Evolutionary conservation across 1,284 basidiomycete species (phyloP).

Genomic region (Cryptococcus floricola): DNA sequence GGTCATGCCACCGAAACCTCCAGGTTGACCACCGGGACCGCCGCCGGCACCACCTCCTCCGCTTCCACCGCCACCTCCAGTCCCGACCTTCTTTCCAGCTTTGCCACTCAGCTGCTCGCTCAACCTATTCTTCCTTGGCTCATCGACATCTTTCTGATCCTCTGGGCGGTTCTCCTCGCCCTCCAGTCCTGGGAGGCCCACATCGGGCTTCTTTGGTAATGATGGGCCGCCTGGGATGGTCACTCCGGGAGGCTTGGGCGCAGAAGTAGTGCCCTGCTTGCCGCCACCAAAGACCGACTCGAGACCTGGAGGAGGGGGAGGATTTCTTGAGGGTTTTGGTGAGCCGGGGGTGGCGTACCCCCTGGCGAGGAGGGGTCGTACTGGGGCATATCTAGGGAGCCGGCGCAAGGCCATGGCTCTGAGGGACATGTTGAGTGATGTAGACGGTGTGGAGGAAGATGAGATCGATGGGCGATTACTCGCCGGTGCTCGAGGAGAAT

Average conservation of each 20-base stretch:
- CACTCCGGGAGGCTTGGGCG: conserved; percentile 31
- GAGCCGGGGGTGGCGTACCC: conserved; percentile 31
- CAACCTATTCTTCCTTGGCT: conserved; percentile 31
- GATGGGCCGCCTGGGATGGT: conserved; percentile 31
- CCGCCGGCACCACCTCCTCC: conserved; percentile 30
- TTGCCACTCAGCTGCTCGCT: conserved; percentile 31
- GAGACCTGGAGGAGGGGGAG: conserved; percentile 39
- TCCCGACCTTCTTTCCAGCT: conserved; percentile 31
- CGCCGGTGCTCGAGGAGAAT: not conserved
- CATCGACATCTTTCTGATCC: conserved; percentile 29
- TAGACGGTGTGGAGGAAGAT: not conserved
- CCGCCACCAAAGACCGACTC: conserved; percentile 42
- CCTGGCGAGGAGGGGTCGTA: conserved; percentile 9
- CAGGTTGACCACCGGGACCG: conserved; percentile 20
- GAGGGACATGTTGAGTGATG: conserved; percentile 23
- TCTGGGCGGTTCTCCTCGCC: conserved; percentile 17
- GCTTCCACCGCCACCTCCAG: conserved; percentile 34
- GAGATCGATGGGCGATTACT: not conserved
- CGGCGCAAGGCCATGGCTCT: conserved; percentile 24
- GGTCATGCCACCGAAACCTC: conserved; percentile 36
- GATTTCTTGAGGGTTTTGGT: conserved; percentile 33
- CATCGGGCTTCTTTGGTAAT: conserved; percentile 30
- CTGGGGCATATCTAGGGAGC: conserved; percentile 8
- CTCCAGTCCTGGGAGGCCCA: conserved; percentile 22
- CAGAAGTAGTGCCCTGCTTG: conserved; percentile 24